Evolutionary conservation across 2,329 filamentous ascomycete species (phyloP).

Genomic region (Xylaria sp.): DNA sequence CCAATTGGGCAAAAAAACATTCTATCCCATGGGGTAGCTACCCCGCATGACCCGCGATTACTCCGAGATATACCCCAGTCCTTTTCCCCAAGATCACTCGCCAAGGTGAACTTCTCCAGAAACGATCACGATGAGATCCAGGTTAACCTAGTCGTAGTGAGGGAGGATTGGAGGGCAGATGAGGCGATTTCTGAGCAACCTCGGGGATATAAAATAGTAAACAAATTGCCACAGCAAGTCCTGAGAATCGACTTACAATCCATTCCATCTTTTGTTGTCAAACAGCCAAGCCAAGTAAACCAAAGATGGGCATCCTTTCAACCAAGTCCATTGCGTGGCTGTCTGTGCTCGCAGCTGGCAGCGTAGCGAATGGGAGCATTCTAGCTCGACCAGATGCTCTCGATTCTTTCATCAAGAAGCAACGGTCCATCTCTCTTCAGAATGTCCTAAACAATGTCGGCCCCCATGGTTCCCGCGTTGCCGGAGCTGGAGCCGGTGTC

Average conservation of each 20-base stretch:
- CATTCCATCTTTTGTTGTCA: constrained; percentile 11
- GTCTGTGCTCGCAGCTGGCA: constrained; percentile 31
- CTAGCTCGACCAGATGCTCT: constrained; percentile 17
- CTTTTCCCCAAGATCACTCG: constrained; percentile 19
- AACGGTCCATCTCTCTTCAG: constrained; percentile 61
- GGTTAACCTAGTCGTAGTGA: constrained; percentile 7
- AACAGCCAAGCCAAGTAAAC: constrained; percentile 8
- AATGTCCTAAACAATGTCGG: constrained; percentile 68
- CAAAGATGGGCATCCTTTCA: constrained; percentile 34
- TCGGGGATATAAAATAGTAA: constrained; percentile 20
- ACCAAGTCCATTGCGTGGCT: constrained; percentile 32
- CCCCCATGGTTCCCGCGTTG: constrained; percentile 58
- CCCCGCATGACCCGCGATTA: constrained; percentile 29
- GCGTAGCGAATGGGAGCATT: constrained; percentile 28
- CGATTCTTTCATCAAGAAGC: constrained; percentile 54
- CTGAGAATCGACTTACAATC: background rate
- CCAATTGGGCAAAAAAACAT: background rate
- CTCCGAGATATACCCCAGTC: constrained; percentile 22
- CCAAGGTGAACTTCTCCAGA: constrained; percentile 29
- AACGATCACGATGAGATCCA: constrained; percentile 20
- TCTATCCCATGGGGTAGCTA: constrained; percentile 31
- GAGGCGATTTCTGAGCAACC: constrained; percentile 12
- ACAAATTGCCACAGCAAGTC: constrained; percentile 4
- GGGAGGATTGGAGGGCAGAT: constrained; percentile 14
- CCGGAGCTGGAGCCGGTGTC: constrained; percentile 61